Conservation (phyloP, 2,329 filamentous ascomycete genomes). For the Alternaria metachromatica region DNA sequence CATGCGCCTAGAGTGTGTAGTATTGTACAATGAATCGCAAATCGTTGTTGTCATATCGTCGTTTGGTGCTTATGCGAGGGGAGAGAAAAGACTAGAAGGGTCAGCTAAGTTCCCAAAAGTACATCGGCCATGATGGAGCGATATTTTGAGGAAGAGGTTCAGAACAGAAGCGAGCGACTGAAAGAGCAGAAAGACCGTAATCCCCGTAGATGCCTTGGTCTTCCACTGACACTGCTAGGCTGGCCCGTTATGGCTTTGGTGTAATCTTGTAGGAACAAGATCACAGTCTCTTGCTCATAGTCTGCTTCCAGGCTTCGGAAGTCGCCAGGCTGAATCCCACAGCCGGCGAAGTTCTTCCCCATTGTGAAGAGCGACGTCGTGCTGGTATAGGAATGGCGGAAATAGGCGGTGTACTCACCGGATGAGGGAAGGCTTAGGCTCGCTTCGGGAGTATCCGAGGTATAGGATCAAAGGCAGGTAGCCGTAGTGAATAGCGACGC, state of each 20-base stretch:
- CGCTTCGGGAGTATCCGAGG: conserved; percentile 94
- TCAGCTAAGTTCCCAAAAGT: conserved; percentile 20
- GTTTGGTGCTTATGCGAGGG: conserved; percentile 39
- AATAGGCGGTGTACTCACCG: conserved; percentile 56
- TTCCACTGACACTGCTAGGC: not conserved
- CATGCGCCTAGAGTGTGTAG: conserved; percentile 34
- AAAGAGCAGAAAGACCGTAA: not conserved
- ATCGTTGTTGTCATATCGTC: conserved; percentile 21
- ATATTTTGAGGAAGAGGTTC: not conserved
- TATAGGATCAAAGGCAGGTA: conserved; percentile 97
- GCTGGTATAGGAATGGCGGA: not conserved
- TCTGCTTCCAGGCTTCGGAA: not conserved
- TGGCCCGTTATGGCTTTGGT: not conserved
- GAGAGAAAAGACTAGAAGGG: conserved; percentile 46
- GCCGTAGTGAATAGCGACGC: conserved; percentile 95
- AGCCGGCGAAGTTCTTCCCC: not conserved
- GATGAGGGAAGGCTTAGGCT: conserved; percentile 83
- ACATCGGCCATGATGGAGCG: not conserved
- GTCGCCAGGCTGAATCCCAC: not conserved
- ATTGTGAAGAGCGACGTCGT: not conserved
- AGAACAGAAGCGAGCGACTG: not conserved
- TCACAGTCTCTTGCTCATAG: not conserved
- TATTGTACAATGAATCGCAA: conserved; percentile 41
- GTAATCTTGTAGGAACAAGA: not conserved
- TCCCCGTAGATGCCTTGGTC: not conserved